These are phyloP conservation scores for Asterophora parasitica DNA, from an alignment of 768 basidiomycete species.

Conservation along the genomic window DNA sequence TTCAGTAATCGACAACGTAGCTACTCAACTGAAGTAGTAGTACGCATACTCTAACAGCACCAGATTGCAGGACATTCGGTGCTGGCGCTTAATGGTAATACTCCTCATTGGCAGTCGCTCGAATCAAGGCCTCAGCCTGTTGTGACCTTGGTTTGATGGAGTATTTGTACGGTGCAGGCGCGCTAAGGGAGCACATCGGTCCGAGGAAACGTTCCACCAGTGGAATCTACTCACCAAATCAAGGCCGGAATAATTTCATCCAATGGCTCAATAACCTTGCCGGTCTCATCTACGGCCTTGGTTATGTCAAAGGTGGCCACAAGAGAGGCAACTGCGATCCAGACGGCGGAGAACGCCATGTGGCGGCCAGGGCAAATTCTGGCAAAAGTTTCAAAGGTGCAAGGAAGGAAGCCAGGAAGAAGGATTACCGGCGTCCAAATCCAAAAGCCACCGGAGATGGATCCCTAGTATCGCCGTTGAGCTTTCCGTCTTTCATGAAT, in stretches of 20 bases:
- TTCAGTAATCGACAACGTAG: no score
- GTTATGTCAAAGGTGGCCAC: conserved; percentile 26
- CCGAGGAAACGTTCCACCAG: no score
- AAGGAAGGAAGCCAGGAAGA: neutral
- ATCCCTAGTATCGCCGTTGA: conserved; percentile 14
- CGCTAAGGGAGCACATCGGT: neutral
- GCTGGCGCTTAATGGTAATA: neutral
- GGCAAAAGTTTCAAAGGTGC: neutral
- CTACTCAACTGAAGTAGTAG: no score
- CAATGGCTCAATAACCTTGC: conserved; percentile 13
- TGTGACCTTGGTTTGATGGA: conserved; percentile 8
- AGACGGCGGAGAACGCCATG: conserved; percentile 28
- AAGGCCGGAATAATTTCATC: conserved; percentile 8
- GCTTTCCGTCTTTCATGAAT: conserved; percentile 26
- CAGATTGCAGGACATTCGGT: no score
- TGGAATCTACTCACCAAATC: conserved; percentile 4
- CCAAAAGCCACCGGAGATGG: conserved; percentile 18
- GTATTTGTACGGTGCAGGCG: conserved; percentile 6
- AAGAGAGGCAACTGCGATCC: conserved; percentile 25
- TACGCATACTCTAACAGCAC: no score
- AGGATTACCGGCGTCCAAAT: conserved; percentile 17
- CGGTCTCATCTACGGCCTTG: conserved; percentile 14
- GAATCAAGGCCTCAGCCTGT: conserved; percentile 5
- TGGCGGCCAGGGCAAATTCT: conserved; percentile 29
- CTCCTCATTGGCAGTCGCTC: neutral